A percentile compares a stretch with the other conserved stretches of the same genome.
phyloP scores from a whole-genome alignment of 345 rosid species.

The Chamaenerion angustifolium region DNA sequence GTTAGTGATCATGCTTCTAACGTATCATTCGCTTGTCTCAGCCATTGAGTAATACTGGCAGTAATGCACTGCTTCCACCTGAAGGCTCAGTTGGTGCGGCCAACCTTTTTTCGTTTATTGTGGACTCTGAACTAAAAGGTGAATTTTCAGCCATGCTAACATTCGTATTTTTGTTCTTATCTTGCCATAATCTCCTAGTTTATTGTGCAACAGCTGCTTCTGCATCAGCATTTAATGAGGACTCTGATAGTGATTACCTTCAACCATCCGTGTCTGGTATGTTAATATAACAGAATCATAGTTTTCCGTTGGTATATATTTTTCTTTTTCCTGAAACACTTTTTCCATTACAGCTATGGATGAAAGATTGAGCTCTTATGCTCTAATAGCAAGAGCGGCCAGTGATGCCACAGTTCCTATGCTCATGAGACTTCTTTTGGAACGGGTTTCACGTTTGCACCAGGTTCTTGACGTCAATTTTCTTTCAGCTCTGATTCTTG shows the following conservation, averaged over 20 bases:
- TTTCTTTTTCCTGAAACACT: neutral
- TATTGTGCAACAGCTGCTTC: constrained; percentile 6
- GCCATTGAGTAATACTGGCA: constrained; percentile 49
- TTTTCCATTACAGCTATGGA: constrained; percentile 73
- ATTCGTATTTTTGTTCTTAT: neutral
- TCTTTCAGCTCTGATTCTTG: too few relatives aligned
- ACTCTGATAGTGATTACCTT: constrained; percentile 43
- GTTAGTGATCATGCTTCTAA: constrained; percentile 1
- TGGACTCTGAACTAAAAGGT: constrained; percentile 82
- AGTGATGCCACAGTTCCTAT: constrained; percentile 70
- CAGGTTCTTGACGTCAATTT: constrained; percentile 38
- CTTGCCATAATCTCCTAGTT: constrained; percentile 1
- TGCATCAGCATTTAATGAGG: constrained; percentile 44
- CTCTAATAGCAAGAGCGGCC: constrained; percentile 90
- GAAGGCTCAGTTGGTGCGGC: constrained; percentile 83
- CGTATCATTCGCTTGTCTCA: constrained; percentile 18
- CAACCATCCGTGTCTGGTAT: constrained; percentile 86
- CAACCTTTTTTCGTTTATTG: constrained; percentile 60
- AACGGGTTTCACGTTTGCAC: constrained; percentile 55
- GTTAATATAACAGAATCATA: too few relatives aligned
- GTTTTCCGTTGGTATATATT: neutral
- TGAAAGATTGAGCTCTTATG: constrained; percentile 88
- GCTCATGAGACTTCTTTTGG: constrained; percentile 52
- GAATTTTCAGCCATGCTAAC: neutral
- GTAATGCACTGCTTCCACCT: constrained; percentile 51